A percentile compares a stretch with the other conserved stretches of the same genome.
Evolutionary conservation across 352 stramenopile species (phyloP).

Genomic region (Pythium angustatum): DNA sequence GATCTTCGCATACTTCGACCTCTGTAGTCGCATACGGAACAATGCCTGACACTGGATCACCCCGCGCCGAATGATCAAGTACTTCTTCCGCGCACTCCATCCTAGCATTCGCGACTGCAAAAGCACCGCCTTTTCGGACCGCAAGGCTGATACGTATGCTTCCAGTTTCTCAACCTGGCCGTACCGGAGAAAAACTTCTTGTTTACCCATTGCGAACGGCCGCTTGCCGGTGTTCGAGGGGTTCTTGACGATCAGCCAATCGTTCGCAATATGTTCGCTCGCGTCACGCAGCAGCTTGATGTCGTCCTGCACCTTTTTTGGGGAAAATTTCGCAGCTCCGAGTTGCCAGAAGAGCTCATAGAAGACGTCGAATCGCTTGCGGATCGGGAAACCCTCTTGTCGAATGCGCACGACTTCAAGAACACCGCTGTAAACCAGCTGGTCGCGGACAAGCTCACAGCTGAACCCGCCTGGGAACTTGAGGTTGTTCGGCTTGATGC

Average conservation of each 20-base stretch:
- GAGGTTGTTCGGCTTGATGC: slow-evolving; percentile 94
- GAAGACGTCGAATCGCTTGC: slow-evolving; percentile 74
- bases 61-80: slow-evolving; percentile 38
- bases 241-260: slow-evolving; percentile 44
- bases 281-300: slow-evolving; percentile 32
- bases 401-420: slow-evolving; percentile 92
- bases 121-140: slow-evolving; percentile 51
- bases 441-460: slow-evolving; percentile 85
- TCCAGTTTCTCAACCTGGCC: slow-evolving; percentile 77
- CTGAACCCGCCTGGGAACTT: slow-evolving; percentile 91
- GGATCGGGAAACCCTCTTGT: slow-evolving; percentile 90
- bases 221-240: slow-evolving; percentile 19
- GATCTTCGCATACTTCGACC: slow-evolving; percentile 5
- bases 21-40: slow-evolving; percentile 46
- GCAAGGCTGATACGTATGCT: slow-evolving; percentile 40
- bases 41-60: slow-evolving; percentile 48
- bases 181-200: slow-evolving; percentile 80
- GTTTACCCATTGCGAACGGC: slow-evolving; percentile 63
- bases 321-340: slow-evolving; percentile 30
- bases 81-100: slow-evolving; percentile 38
- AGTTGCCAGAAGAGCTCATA: slow-evolving; percentile 74
- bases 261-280: slow-evolving; percentile 49
- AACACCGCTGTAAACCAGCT: slow-evolving; percentile 92
- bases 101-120: slow-evolving; percentile 49
- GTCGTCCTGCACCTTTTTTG: slow-evolving; percentile 30